Conservation (phyloP, 176 grass and related monocot genomes). For the Poa annua region DNA sequence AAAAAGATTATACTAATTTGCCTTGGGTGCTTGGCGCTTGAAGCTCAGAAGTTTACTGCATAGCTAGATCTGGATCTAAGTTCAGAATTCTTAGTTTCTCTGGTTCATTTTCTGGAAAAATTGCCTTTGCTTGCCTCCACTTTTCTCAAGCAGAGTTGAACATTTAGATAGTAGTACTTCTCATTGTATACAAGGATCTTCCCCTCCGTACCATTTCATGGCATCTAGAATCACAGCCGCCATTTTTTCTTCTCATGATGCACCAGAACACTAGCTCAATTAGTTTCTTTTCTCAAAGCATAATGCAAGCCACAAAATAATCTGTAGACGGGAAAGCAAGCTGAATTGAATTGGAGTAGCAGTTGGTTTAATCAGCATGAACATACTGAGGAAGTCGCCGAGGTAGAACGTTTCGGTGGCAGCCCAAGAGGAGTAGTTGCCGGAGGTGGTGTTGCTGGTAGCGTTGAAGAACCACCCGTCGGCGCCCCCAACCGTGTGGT, state of each 20-base stretch:
- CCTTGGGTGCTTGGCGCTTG: not conserved
- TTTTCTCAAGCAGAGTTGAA: not conserved
- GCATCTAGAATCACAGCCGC: not conserved
- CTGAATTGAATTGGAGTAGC: not conserved
- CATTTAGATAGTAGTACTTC: not conserved
- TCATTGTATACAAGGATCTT: not conserved
- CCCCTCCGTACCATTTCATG: not conserved
- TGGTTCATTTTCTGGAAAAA: not conserved
- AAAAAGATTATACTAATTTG: slow-evolving; percentile 11
- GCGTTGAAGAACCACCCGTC: slow-evolving; percentile 78
- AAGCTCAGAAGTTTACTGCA: not conserved
- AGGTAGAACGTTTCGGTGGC: slow-evolving; percentile 68
- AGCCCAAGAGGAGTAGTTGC: slow-evolving; percentile 80
- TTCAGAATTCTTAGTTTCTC: not conserved
- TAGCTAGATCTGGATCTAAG: slow-evolving; percentile 49
- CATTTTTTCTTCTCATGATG: not conserved
- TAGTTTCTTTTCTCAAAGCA: not conserved
- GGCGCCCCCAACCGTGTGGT: slow-evolving; percentile 72
- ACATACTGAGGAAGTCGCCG: slow-evolving; percentile 80
- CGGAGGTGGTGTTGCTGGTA: slow-evolving; percentile 51
- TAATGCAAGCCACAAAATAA: not conserved
- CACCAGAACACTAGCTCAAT: not conserved
- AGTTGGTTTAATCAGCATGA: not conserved
- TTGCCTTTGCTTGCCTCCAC: not conserved
- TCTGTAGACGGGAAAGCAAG: not conserved